phyloP scores from a whole-genome alignment of 495 filamentous ascomycete species.

The Corynascus novoguineensis region DNA sequence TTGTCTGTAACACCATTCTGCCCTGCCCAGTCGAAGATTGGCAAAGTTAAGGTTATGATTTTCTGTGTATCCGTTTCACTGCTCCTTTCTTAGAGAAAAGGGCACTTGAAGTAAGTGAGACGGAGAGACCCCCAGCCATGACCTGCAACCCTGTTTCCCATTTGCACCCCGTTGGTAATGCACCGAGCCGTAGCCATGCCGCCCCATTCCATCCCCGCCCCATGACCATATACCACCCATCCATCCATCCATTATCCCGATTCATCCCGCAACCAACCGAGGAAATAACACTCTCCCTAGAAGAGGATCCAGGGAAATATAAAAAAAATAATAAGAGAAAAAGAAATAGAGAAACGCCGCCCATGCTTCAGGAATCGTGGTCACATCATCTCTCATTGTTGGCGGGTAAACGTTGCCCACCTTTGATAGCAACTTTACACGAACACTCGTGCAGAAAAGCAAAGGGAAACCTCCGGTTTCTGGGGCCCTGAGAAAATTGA shows the following conservation, averaged over 20 bases:
- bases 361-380: slow-evolving; percentile 11
- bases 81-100: background rate
- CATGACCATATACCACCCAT: background rate
- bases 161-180: background rate
- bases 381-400: slow-evolving; percentile 8
- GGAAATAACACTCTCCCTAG: background rate
- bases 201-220: background rate
- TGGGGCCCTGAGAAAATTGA: background rate
- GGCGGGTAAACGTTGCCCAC: background rate
- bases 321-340: too few species aligned
- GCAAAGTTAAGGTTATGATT: background rate
- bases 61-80: slow-evolving; percentile 1
- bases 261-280: background rate
- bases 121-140: background rate
- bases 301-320: too few species aligned
- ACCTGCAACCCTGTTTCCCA: background rate
- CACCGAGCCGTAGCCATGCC: background rate
- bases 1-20: too few species aligned
- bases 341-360: background rate
- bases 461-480: background rate
- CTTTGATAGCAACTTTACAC: background rate
- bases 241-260: background rate
- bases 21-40: background rate
- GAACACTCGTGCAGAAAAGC: background rate
- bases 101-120: background rate